Base-by-base conservation (phyloP, 2,329 filamentous ascomycete genomes). In the Neospermospora avenae region DNA sequence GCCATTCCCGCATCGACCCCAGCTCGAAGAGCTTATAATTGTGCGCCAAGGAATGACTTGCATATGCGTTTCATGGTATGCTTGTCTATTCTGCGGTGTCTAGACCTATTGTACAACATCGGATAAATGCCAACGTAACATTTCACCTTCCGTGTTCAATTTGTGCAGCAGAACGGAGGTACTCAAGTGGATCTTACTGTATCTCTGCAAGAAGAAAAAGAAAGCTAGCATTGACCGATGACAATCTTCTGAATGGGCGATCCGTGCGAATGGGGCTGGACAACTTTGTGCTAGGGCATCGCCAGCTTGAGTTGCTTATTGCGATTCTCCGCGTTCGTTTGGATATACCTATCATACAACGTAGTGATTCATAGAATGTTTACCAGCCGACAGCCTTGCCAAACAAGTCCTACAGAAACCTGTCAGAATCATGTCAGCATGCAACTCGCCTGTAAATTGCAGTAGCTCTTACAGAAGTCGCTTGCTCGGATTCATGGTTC, bases 11-110 rank as follows among this genome's bases (percentile, higher is more conserved):
- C n/a, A 20, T 7, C 20, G 51, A 28, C n/a, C 51, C 37, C 51
- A 54, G 20, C 51, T 28, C 37, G 1, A 22, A 54, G 28, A 37
- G 16, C 48, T 51, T 51, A 51, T 51, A 18, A 6, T 31, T 31
- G 28, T 51, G 13, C 13, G 51, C 51, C 37, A 42, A 54, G 35
- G 37, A 31, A 54, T 54, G 51, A 54, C 37, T n/a, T 42, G 49
- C 51, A 8, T 54, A 25, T 42, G 34, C 51, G 11, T 54, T 37
- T 2, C 22, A 39, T 31, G 28, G 5, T 31, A 31, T 42, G 35
- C 35, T 44, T 42, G 24, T 25, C 2, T 5, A 31, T 31, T 31
- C 28, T 31, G 28, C 28, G 11, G 14, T 18, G 5, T 28, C 51
- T 28, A 31, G 20, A 18, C 37, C 51, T 42, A 42, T 31, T 25